Evolutionary conservation across 176 grass and related monocot genomes (phyloP).

Genomic region (Aegilops umbellulata): DNA sequence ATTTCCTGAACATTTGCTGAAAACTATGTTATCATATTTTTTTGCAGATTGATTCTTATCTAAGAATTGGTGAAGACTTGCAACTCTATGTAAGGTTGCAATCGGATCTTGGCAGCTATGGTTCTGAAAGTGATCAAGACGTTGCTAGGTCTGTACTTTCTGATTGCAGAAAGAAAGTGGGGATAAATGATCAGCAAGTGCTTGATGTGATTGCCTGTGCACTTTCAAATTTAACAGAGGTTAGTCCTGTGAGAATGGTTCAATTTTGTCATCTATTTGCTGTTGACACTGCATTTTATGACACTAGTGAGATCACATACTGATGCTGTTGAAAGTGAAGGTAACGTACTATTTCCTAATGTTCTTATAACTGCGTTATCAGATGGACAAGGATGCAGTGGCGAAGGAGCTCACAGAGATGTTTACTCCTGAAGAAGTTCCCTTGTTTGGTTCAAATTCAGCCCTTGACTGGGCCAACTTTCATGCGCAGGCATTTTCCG

Average conservation of each 20-base stretch:
- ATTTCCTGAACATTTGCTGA: slow-evolving; percentile 12
- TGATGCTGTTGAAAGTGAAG: slow-evolving; percentile 13
- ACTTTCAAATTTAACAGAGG: slow-evolving; percentile 63
- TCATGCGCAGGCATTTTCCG: slow-evolving; percentile 60
- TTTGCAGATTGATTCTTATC: slow-evolving; percentile 83
- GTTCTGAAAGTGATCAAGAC: slow-evolving; percentile 73
- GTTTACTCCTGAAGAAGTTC: slow-evolving; percentile 83
- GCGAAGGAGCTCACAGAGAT: slow-evolving; percentile 56
- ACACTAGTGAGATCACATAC: slow-evolving; percentile 20
- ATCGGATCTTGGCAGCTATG: slow-evolving; percentile 72
- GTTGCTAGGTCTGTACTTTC: slow-evolving; percentile 60
- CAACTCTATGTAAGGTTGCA: slow-evolving; percentile 84
- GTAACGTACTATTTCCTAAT: background rate
- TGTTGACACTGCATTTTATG: slow-evolving; percentile 3
- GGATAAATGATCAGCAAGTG: slow-evolving; percentile 49
- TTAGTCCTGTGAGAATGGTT: slow-evolving; percentile 39
- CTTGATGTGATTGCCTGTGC: slow-evolving; percentile 59
- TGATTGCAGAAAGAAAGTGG: slow-evolving; percentile 51
- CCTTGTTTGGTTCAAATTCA: slow-evolving; percentile 76
- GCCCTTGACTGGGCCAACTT: slow-evolving; percentile 74
- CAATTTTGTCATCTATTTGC: slow-evolving; percentile 8
- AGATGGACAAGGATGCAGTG: slow-evolving; percentile 67
- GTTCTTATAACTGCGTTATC: slow-evolving; percentile 34
- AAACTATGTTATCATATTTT: slow-evolving; percentile 21
- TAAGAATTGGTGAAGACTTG: slow-evolving; percentile 87